Evolutionary conservation across 164 flowering plant species (phyloP), one percentile per base, ranked within the genome.

Genomic region (Aristolochia californica): DNA sequence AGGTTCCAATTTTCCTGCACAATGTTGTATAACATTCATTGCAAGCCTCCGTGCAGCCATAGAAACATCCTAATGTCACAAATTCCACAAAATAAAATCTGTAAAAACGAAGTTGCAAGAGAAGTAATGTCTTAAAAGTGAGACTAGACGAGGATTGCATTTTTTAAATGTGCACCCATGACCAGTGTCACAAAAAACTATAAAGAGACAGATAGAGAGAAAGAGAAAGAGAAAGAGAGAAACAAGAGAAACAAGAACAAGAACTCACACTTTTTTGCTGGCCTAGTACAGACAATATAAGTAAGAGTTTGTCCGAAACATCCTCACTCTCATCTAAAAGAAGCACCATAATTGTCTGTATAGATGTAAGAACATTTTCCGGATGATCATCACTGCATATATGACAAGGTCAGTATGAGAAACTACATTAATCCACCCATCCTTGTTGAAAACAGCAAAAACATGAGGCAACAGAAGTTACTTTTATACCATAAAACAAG

Each of bases 281-380:
- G 58, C 97, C 96, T 67, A 94, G 70, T 49, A 62, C 69, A 58
- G 99, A 80, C 49, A 94, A 56, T 61, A 89, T 53, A 56, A 77
- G 64, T 61, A 94, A 68, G 38, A 90, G 78, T 57, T 82, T 86
- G 70, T 87, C 97, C 9, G 62, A 72, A 40, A 94, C 63, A 51
- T 94, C 97, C 75, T 94, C 99, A 68, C 96, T 90, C 70, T 94
- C 99, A 65, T 94, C 97, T 55, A 94, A 61, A n/a, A 94, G 81
- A 75, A 84, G 84, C 53, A 68, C 70, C 97, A 94, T 90, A 57
- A 90, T 94, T 17, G 83, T 78, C 70, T 87, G 80, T 96, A 94
- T 94, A 58, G 96, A 83, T 52, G 77, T 76, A 15, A 80, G 43
- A 58, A 94, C 87, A 76, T 62, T 80, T 68, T 81, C 95, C 24